phyloP scores from a whole-genome alignment of 1,139 yeast species.

The Taiozyma onychis region DNA sequence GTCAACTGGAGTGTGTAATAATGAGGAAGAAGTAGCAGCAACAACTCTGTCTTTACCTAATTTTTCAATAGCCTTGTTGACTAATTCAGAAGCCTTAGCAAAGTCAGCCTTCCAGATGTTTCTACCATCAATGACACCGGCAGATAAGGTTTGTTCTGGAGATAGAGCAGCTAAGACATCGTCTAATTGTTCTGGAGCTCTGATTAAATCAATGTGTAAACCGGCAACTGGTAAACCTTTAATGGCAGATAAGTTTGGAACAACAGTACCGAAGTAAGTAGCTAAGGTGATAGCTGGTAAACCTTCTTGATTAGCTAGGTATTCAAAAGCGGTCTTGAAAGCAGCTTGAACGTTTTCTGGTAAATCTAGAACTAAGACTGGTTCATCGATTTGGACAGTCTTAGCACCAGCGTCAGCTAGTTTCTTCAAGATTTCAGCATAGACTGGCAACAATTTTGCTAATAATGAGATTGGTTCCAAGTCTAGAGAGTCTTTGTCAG shows the following conservation, averaged over 20 bases:
- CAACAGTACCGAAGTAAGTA: constrained; percentile 96
- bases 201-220: constrained; percentile 93
- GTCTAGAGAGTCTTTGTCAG: constrained; percentile 96
- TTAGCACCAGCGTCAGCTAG: constrained; percentile 93
- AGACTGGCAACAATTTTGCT: constrained; percentile 86
- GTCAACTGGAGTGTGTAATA: constrained; percentile 98
- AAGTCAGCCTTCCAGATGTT: constrained; percentile 98
- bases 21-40: constrained; percentile 93
- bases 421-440: constrained; percentile 81
- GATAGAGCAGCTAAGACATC: constrained; percentile 65
- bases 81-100: constrained; percentile 75
- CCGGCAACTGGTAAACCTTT: constrained; percentile 90
- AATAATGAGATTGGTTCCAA: constrained; percentile 87
- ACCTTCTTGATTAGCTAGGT: constrained; percentile 55
- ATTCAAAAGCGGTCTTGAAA: constrained; percentile 80
- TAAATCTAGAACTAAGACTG: constrained; percentile 90
- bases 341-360: constrained; percentile 80
- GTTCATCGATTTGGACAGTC: constrained; percentile 96
- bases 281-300: constrained; percentile 79
- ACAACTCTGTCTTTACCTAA: constrained; percentile 85
- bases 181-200: constrained; percentile 94
- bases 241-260: constrained; percentile 90
- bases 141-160: constrained; percentile 75
- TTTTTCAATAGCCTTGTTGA: constrained; percentile 75
- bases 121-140: constrained; percentile 98